Base-by-base conservation (phyloP, 106 monocot species). In the Acorus gramineus region DNA sequence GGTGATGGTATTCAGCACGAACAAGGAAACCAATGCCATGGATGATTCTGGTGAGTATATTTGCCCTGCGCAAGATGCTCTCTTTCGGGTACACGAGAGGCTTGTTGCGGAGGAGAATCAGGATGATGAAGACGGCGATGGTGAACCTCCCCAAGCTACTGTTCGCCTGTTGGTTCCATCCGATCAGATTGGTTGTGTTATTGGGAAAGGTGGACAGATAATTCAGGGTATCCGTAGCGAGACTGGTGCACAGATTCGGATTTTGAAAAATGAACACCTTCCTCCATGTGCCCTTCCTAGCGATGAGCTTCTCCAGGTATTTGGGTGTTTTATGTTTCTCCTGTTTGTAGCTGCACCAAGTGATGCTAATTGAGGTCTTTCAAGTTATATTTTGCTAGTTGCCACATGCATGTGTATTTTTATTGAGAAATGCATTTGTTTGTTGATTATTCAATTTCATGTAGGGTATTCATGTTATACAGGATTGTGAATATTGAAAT, bases 111-210 rank as follows among this genome's bases (percentile, higher is more conserved):
- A 91, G 44, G 90, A 91, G 28, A 58, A 49, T 43, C 62, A 42
- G 8, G 75, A 11, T 57, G 87, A 78, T 49, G 87, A 87, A 68
- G 90, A 87, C 8, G 52, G 2, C 48, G 82, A 85, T 69, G 67
- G 42, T 12, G 74, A 53, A 73, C 50, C 56, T 42, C 64, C 74
- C 66, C 80, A 85, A 57, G 82, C 85, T 70, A 87, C 87, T 42
- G 81, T 74, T 50, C 84, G 96, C 5, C 60, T 96, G 52, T 85
- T 96, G 66, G 82, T 96, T 55, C 96, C 96, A 47, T 83, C 87
- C 3, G 96, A 96, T 80, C 96, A 96, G 60, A 91, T 96, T 73
- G 96, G 96, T 50, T 96, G 91, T 57, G 79, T 96, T 62, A 91
- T 96, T 81, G 96, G 96, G 7, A 83, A 85, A 81, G 88, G 81